phyloP scores from a whole-genome alignment of 768 basidiomycete genomes.

The Tricholoma hemisulphureum region DNA sequence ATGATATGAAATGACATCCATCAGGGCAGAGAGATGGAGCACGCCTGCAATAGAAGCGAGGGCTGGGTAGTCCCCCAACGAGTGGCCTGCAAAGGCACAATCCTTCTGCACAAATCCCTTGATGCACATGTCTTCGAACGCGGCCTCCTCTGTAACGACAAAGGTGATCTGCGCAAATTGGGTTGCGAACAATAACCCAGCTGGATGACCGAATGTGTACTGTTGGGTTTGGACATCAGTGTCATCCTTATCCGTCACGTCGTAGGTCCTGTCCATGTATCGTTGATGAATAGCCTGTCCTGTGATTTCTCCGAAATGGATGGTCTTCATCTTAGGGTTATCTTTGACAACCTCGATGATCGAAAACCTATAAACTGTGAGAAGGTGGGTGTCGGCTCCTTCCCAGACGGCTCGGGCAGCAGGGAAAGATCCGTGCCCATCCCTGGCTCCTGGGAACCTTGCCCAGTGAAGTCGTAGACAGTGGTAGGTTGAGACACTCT shows the following conservation, averaged over 20 bases:
- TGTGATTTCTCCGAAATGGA: constrained; percentile 99
- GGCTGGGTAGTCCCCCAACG: constrained; percentile 97
- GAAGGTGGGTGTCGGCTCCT: constrained; percentile 88
- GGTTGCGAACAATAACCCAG: constrained; percentile 93
- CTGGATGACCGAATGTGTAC: constrained; percentile 98
- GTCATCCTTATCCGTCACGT: constrained; percentile 95
- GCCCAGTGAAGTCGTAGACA: constrained; percentile 97
- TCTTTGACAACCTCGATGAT: constrained; percentile 99
- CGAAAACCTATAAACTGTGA: constrained; percentile 96
- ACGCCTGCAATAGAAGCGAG: constrained; percentile 97
- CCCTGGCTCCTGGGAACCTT: constrained; percentile 95
- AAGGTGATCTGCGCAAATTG: constrained; percentile 99
- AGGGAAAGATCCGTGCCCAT: constrained; percentile 99
- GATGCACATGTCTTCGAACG: constrained; percentile 96
- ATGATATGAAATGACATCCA: constrained; percentile 99
- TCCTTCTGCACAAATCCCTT: constrained; percentile 93
- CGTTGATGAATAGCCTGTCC: constrained; percentile 96
- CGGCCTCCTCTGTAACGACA: constrained; percentile 97
- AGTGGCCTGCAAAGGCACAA: constrained; percentile 96
- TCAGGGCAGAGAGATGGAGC: constrained; percentile 89
- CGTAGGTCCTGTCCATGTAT: constrained; percentile 99
- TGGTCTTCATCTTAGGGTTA: constrained; percentile 98
- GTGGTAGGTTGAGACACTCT: constrained; percentile 92
- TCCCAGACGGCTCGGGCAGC: constrained; percentile 98
- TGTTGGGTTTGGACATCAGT: constrained; percentile 92